These are phyloP conservation scores for Pichia thaimueangensis DNA, from an alignment of 805 yeast species.

Conservation along the genomic window DNA sequence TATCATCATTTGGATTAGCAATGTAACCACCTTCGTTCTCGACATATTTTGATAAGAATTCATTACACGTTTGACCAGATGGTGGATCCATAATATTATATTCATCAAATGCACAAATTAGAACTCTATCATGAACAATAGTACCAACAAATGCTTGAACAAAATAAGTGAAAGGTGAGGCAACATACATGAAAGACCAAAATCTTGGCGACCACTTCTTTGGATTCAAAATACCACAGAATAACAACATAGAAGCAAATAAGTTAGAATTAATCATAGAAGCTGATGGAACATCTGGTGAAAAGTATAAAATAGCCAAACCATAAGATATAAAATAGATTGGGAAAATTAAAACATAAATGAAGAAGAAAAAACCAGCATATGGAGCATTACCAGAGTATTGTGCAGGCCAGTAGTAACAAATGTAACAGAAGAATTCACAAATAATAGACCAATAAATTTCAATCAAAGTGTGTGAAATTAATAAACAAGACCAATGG, in stretches of 20 bases:
- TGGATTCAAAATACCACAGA: constrained; percentile 66
- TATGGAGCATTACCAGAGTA: constrained; percentile 33
- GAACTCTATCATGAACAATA: constrained; percentile 43
- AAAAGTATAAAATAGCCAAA: constrained; percentile 46
- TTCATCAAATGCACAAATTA: constrained; percentile 44
- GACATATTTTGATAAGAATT: constrained; percentile 41
- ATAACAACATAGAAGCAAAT: constrained; percentile 52
- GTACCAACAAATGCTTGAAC: constrained; percentile 50
- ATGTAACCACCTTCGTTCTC: constrained; percentile 48
- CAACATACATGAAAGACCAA: constrained; percentile 76
- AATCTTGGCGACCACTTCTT: constrained; percentile 57
- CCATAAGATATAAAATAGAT: constrained; percentile 47
- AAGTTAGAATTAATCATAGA: constrained; percentile 51
- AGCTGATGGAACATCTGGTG: constrained; percentile 65
- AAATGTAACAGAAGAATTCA: constrained; percentile 41
- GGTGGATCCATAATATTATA: constrained; percentile 48
- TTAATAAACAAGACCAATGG: constrained; percentile 57
- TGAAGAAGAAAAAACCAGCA: constrained; percentile 42
- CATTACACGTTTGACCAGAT: constrained; percentile 58
- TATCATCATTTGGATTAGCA: constrained; percentile 40
- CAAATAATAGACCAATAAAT: constrained; percentile 50
- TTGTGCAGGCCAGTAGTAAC: constrained; percentile 32
- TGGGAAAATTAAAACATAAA: constrained; percentile 35
- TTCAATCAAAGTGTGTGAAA: constrained; percentile 51
- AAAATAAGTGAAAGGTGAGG: constrained; percentile 65